These are phyloP conservation scores for Leccinum pachyderme DNA, from an alignment of 1,284 basidiomycete species.

Conservation along the genomic window DNA sequence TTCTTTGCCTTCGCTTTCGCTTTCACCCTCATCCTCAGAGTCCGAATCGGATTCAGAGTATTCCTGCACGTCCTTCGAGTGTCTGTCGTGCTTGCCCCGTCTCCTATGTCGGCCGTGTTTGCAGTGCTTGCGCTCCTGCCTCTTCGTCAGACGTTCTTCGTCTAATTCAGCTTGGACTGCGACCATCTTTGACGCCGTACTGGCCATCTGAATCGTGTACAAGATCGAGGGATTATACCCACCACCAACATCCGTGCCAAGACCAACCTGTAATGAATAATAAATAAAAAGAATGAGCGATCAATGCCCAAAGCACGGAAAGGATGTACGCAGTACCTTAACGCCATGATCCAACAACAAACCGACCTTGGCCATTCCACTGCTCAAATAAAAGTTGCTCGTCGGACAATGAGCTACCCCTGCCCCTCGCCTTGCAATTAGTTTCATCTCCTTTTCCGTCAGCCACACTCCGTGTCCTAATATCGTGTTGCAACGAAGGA, in stretches of 20 bases:
- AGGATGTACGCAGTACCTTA: constrained; percentile 54
- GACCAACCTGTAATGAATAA: constrained; percentile 52
- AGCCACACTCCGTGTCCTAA: constrained; percentile 88
- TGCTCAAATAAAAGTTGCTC: constrained; percentile 87
- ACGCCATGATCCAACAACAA: constrained; percentile 80
- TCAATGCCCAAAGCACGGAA: background rate
- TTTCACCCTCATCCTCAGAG: background rate
- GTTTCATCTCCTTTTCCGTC: constrained; percentile 63
- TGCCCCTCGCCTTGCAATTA: constrained; percentile 64
- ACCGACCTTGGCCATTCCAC: constrained; percentile 81
- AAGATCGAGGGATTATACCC: constrained; percentile 84
- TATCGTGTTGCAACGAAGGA: constrained; percentile 80
- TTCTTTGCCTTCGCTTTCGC: background rate
- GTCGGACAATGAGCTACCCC: constrained; percentile 92
- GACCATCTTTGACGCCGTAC: constrained; percentile 77
- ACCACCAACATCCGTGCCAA: constrained; percentile 89
- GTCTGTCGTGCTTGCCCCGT: background rate
- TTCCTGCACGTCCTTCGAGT: background rate
- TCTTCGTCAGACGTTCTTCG: constrained; percentile 8
- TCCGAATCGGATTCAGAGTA: background rate
- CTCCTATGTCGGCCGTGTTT: constrained; percentile 1
- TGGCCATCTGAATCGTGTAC: constrained; percentile 76
- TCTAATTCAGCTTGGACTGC: constrained; percentile 37
- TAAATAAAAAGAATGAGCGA: background rate
- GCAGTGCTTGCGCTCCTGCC: background rate